phyloP scores from a whole-genome alignment of 306 rosid genomes.

The Rosa chinensis region DNA sequence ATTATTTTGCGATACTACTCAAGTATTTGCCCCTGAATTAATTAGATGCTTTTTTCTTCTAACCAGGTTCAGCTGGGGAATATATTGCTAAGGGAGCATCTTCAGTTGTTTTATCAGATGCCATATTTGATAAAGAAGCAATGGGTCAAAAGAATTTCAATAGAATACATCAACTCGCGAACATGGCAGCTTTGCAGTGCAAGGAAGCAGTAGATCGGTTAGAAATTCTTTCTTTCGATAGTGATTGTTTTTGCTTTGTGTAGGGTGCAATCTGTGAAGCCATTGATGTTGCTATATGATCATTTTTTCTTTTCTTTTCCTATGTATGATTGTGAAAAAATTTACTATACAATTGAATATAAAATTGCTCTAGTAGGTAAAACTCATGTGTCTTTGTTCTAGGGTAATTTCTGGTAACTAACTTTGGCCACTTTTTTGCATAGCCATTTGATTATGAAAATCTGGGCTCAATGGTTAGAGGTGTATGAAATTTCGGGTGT shows the following conservation, averaged over 20 bases:
- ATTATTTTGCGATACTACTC: background rate
- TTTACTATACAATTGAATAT: background rate
- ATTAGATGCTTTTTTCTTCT: slow-evolving; percentile 8
- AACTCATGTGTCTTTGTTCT: background rate
- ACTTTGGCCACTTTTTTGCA: background rate
- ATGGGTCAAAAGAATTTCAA: slow-evolving; percentile 43
- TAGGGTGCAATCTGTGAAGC: background rate
- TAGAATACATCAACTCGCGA: slow-evolving; percentile 65
- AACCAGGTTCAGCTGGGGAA: slow-evolving; percentile 58
- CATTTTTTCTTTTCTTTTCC: background rate
- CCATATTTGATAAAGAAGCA: slow-evolving; percentile 76
- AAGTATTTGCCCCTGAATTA: slow-evolving; percentile 1
- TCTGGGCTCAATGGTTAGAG: background rate
- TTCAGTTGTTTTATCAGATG: slow-evolving; percentile 84
- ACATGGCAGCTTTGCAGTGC: slow-evolving; percentile 54
- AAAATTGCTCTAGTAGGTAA: background rate
- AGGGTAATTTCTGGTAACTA: background rate
- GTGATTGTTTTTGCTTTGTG: background rate
- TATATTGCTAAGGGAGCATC: slow-evolving; percentile 71
- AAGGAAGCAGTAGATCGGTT: slow-evolving; percentile 57
- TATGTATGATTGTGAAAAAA: background rate
- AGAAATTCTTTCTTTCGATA: slow-evolving; percentile 12
- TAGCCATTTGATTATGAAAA: background rate
- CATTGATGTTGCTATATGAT: background rate
- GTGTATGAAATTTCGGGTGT: background rate